A percentile compares a stretch with the other conserved stretches of the same genome.
These are phyloP conservation scores for Tephrocybe sp. DNA, from an alignment of 768 basidiomycete species.

Conservation along the genomic window DNA sequence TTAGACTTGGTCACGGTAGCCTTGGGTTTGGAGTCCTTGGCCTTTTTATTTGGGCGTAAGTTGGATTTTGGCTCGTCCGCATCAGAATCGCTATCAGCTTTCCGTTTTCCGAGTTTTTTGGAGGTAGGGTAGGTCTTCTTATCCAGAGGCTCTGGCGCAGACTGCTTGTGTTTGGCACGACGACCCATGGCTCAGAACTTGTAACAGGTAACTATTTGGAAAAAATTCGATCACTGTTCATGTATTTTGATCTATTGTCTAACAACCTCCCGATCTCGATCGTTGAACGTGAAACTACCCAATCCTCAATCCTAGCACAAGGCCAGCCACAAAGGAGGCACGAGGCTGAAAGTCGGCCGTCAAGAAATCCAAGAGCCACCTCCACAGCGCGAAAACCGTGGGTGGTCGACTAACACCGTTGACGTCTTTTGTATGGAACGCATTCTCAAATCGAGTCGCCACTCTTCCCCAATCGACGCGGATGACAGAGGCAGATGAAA, in stretches of 20 bases:
- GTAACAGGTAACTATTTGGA: not conserved
- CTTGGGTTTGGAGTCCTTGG: slow-evolving; percentile 36
- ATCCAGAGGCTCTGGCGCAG: slow-evolving; percentile 61
- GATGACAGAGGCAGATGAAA: slow-evolving; percentile 70
- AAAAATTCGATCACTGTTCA: slow-evolving; percentile 26
- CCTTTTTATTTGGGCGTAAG: slow-evolving; percentile 44
- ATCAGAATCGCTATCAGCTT: slow-evolving; percentile 45
- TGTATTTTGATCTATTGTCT: slow-evolving; percentile 18
- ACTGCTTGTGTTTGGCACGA: slow-evolving; percentile 84
- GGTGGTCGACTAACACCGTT: slow-evolving; percentile 58
- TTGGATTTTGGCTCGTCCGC: slow-evolving; percentile 29
- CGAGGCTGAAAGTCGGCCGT: slow-evolving; percentile 92
- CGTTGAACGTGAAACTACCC: slow-evolving; percentile 44
- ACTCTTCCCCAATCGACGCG: slow-evolving; percentile 79
- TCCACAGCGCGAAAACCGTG: slow-evolving; percentile 64
- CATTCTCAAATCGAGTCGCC: slow-evolving; percentile 65
- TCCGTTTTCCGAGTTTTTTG: slow-evolving; percentile 74
- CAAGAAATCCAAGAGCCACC: slow-evolving; percentile 74
- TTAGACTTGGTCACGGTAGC: slow-evolving; percentile 17
- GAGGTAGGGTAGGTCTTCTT: slow-evolving; percentile 36
- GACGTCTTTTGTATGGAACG: slow-evolving; percentile 66
- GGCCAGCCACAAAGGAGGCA: slow-evolving; percentile 85
- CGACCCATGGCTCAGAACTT: slow-evolving; percentile 62
- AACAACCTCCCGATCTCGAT: slow-evolving; percentile 7
- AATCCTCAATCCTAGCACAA: slow-evolving; percentile 77